These are phyloP conservation scores for Casuarina equisetifolia DNA, from an alignment of 306 rosid genomes.

Conservation along the genomic window DNA sequence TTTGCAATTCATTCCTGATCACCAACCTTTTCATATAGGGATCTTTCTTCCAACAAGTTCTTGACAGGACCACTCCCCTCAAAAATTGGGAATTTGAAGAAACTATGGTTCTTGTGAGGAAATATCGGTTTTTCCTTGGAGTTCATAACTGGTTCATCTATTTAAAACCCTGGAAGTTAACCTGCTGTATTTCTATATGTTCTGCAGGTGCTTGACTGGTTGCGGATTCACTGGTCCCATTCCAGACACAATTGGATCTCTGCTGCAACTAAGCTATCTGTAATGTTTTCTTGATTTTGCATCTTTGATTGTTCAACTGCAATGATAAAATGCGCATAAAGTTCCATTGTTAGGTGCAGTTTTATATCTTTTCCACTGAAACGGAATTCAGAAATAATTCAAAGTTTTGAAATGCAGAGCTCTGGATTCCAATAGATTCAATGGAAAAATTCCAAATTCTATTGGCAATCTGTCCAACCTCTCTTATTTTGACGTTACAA, in stretches of 20 bases:
- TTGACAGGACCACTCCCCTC: background rate
- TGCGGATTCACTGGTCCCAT: background rate
- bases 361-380: background rate
- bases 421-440: conserved; percentile 35
- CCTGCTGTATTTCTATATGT: background rate
- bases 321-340: too few species aligned
- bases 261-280: background rate
- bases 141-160: background rate
- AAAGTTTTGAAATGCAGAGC: conserved; percentile 24
- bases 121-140: background rate
- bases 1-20: background rate
- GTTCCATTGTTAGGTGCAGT: background rate
- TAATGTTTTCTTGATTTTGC: background rate
- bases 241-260: background rate
- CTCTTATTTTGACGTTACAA: conserved; percentile 38
- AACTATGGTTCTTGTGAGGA: background rate
- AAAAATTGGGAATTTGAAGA: background rate
- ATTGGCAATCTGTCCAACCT: conserved; percentile 44
- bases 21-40: background rate
- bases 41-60: background rate
- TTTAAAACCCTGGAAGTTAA: background rate
- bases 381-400: background rate
- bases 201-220: background rate
- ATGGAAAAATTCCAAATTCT: conserved; percentile 37
- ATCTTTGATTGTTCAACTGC: background rate